Percentiles rank a stretch among this genome's conserved stretches.
phyloP scores from a whole-genome alignment of 202 grass and related monocot genomes.

The Digitaria exilis region DNA sequence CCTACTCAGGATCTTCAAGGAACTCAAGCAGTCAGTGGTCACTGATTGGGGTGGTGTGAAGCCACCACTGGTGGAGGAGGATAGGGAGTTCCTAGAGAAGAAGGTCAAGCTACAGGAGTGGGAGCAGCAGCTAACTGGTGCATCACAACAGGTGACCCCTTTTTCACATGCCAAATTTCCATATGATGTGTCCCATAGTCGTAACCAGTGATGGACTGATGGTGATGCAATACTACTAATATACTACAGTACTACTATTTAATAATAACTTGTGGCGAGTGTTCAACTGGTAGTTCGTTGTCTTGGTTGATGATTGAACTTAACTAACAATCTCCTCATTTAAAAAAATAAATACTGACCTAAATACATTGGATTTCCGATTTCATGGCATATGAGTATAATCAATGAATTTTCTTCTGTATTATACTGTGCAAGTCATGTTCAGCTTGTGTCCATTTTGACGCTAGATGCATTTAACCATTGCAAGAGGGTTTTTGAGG shows the following conservation, averaged over 20 bases:
- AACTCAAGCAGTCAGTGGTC: conserved; percentile 83
- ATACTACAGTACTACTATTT: no score
- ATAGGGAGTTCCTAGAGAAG: conserved; percentile 85
- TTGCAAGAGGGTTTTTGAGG: not conserved
- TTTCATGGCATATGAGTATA: not conserved
- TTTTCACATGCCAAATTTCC: not conserved
- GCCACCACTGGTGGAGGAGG: conserved; percentile 83
- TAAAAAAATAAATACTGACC: not conserved
- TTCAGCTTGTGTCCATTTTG: not conserved
- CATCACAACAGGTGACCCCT: conserved; percentile 76
- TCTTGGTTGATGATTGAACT: not conserved
- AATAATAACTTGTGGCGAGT: not conserved
- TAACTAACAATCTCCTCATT: not conserved
- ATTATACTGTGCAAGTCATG: not conserved
- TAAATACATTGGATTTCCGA: not conserved
- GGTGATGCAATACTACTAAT: no score
- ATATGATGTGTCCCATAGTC: not conserved
- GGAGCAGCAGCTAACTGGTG: conserved; percentile 67
- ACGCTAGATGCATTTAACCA: not conserved
- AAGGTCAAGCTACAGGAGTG: conserved; percentile 85
- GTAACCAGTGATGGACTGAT: not conserved
- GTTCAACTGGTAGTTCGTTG: not conserved
- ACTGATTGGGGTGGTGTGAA: conserved; percentile 86
- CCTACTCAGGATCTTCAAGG: conserved; percentile 91
- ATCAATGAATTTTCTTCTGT: not conserved